These are phyloP conservation scores for Neodidymelliopsis sp. DNA, from an alignment of 2,329 filamentous ascomycete species.

Conservation along the genomic window DNA sequence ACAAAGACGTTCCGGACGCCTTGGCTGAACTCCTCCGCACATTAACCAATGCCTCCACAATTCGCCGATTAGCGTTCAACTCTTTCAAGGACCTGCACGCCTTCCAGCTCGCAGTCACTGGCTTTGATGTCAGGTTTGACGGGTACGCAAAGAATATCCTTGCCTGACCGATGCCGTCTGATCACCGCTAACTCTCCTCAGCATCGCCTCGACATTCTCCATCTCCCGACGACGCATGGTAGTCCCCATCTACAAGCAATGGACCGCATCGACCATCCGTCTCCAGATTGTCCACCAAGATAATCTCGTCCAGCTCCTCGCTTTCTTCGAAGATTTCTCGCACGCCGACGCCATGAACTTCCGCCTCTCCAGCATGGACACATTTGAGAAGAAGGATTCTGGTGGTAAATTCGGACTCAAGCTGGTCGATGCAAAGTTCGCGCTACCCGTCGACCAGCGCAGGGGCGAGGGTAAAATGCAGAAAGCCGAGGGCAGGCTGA, in stretches of 20 bases:
- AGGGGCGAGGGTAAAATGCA: constrained; percentile 59
- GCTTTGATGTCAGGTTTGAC: constrained; percentile 69
- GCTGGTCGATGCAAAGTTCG: constrained; percentile 90
- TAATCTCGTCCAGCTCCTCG: constrained; percentile 77
- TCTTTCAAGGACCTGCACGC: constrained; percentile 68
- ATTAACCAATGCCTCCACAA: constrained; percentile 66
- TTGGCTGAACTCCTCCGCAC: constrained; percentile 69
- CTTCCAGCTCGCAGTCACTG: constrained; percentile 81
- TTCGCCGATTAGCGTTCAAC: constrained; percentile 68
- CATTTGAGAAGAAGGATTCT: constrained; percentile 70
- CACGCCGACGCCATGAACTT: constrained; percentile 92
- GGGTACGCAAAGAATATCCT: constrained; percentile 30
- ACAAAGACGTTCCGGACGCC: constrained; percentile 61
- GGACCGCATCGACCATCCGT: constrained; percentile 82
- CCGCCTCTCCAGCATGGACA: constrained; percentile 81
- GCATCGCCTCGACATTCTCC: constrained; percentile 73
- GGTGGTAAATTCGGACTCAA: constrained; percentile 72
- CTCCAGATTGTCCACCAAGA: constrained; percentile 82
- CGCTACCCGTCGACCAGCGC: constrained; percentile 68
- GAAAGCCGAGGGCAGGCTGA: constrained; percentile 57
- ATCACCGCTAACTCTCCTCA: constrained; percentile 31
- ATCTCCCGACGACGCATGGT: constrained; percentile 88
- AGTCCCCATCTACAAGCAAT: constrained; percentile 92
- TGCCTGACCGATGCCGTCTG: no score
- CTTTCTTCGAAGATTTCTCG: constrained; percentile 87